Base-by-base conservation (phyloP, 1,284 basidiomycete species). In the Somion occarium region DNA sequence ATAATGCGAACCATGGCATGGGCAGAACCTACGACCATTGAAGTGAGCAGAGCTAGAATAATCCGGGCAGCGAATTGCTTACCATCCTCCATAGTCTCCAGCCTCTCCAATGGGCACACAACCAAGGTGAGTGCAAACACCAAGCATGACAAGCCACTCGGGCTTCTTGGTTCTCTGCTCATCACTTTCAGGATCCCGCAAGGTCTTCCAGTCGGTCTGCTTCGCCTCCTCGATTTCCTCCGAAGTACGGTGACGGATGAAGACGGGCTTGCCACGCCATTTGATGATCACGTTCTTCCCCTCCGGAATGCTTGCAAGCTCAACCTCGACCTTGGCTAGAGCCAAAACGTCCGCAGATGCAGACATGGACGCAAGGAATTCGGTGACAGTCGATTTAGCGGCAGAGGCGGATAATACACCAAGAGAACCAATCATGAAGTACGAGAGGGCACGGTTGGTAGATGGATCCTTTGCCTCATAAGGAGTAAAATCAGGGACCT, bases 191-290 rank as follows among this genome's bases (percentile, higher is more conserved):
- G 97, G 97, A 70, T 99, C 97, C 61, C 97, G 83, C 59, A 99
- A 79, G 46, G 75, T 64, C 78, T 91, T 91, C 83, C 95, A 84
- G 71, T 98, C 87, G 51, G 84, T 76, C 48, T 71, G 64, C 71
- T 92, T 88, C 53, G 97, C 97, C 76, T 99, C 97, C 58, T 93
- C 83, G 62, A 99, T 93, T 79, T 99, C 97, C 51, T 79, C 81
- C 53, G 80, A 68, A 23, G 97, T 99, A 64, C 97, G 86, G 79
- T 99, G 96, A 62, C 97, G 87, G 69, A 99, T 93, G 78, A 99
- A 99, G 54, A 99, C 96, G 60, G 97, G 97, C 82, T 99, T 99
- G 69, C 96, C 97, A 69, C 96, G 91, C 97, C 97, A 99, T 76
- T 97, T 97, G 77, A 97, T 92, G 71, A 97, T 88, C 62, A 92